Percentiles rank a stretch among this genome's conserved stretches.
Conservation (phyloP, 73 alveolate species). For the Blepharisma japonicum region DNA sequence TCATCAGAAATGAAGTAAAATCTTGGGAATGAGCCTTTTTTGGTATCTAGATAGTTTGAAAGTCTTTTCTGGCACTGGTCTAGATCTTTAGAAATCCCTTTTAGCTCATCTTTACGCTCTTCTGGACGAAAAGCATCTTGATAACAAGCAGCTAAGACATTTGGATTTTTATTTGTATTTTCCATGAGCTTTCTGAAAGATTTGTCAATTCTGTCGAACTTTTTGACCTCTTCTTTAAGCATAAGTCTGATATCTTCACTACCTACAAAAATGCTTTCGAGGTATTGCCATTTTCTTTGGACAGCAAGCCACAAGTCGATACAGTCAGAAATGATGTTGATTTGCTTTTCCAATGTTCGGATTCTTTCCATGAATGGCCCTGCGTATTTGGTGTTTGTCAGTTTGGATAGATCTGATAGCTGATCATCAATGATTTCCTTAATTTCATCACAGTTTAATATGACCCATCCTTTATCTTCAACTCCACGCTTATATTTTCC, state of each 20-base stretch:
- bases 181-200: slow-evolving; percentile 94
- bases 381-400: slow-evolving; percentile 88
- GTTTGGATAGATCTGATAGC: slow-evolving; percentile 84
- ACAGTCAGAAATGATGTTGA: slow-evolving; percentile 92
- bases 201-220: slow-evolving; percentile 90
- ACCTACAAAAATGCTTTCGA: slow-evolving; percentile 98
- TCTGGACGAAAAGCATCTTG: slow-evolving; percentile 72
- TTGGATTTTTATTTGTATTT: slow-evolving; percentile 86
- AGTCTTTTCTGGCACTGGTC: slow-evolving; percentile 24
- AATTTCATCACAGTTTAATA: slow-evolving; percentile 89
- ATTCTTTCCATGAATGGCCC: slow-evolving; percentile 89
- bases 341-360: slow-evolving; percentile 92
- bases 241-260: slow-evolving; percentile 98
- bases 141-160: slow-evolving; percentile 91
- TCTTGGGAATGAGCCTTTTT: slow-evolving; percentile 96
- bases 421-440: slow-evolving; percentile 91
- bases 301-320: slow-evolving; percentile 96
- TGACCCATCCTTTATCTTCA: slow-evolving; percentile 88
- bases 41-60: slow-evolving; percentile 94
- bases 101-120: slow-evolving; percentile 63
- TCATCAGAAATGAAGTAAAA: slow-evolving; percentile 98
- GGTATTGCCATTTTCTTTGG: slow-evolving; percentile 98
- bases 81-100: slow-evolving; percentile 48
- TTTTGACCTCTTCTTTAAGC: slow-evolving; percentile 98
- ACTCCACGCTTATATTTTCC: slow-evolving; percentile 87